Evolutionary conservation across 345 rosid genomes (phyloP).

Genomic region (Trapa bicornis): DNA sequence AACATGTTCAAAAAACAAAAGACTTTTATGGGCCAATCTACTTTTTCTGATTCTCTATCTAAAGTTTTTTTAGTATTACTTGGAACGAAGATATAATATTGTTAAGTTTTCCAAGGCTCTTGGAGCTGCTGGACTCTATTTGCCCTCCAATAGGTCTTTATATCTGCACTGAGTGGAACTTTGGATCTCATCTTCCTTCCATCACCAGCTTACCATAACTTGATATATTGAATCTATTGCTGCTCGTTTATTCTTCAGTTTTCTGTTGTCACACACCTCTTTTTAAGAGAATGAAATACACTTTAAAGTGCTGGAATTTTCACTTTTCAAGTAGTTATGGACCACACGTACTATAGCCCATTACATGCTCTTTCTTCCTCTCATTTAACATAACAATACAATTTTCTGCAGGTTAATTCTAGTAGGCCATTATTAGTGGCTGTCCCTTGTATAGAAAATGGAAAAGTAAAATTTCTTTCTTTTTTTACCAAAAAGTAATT

Average conservation of each 20-base stretch:
- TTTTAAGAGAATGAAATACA: neutral
- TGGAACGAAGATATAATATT: slow-evolving; percentile 67
- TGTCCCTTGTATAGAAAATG: too few relatives aligned
- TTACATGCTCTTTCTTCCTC: too few relatives aligned
- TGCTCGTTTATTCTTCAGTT: neutral
- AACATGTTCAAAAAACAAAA: neutral
- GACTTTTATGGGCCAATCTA: neutral
- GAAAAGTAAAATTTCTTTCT: too few relatives aligned
- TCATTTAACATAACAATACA: too few relatives aligned
- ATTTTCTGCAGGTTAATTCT: too few relatives aligned
- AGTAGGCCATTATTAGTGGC: too few relatives aligned
- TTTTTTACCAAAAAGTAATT: too few relatives aligned
- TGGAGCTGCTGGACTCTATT: slow-evolving; percentile 71
- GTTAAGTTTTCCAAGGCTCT: slow-evolving; percentile 79
- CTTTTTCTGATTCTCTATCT: slow-evolving; percentile 5
- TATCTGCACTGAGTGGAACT: slow-evolving; percentile 97
- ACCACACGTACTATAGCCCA: neutral
- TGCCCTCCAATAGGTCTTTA: slow-evolving; percentile 91
- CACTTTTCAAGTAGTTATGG: neutral
- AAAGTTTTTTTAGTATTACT: slow-evolving; percentile 48
- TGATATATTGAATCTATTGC: neutral
- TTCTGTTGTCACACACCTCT: neutral
- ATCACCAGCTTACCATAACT: neutral
- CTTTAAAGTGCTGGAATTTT: neutral
- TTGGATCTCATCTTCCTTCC: slow-evolving; percentile 50